Conservation (phyloP, 2,329 filamentous ascomycete genomes). For the Chrysoporthe deuterocubensis region DNA sequence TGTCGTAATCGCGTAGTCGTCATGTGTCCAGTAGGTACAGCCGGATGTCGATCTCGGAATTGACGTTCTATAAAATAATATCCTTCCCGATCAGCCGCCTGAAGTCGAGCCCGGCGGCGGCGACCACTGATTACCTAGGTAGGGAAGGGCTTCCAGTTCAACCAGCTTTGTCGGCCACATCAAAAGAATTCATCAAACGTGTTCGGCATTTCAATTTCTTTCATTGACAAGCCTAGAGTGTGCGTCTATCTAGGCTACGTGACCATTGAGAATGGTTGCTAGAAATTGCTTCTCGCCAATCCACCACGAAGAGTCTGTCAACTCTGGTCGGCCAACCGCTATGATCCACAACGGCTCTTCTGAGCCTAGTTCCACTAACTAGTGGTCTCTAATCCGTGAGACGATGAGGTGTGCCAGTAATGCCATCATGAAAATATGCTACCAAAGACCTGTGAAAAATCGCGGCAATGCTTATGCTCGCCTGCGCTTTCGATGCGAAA, state of each 20-base stretch:
- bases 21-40: no score
- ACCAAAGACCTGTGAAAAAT: background rate
- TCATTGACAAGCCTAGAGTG: background rate
- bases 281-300: background rate
- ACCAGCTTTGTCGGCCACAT: background rate
- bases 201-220: background rate
- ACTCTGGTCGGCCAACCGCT: background rate
- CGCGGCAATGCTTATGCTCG: conserved; percentile 9
- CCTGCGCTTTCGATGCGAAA: background rate
- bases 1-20: no score
- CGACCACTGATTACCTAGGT: no score
- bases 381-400: background rate
- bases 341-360: background rate
- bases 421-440: background rate
- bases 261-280: background rate
- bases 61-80: no score
- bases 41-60: no score
- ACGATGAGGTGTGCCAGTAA: background rate
- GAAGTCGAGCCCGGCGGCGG: no score
- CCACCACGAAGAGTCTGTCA: background rate
- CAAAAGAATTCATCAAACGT: background rate
- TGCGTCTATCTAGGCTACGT: background rate
- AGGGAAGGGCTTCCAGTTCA: background rate
- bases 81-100: no score
- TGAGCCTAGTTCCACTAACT: background rate